Conservation (phyloP, 2,329 filamentous ascomycete genomes). For the Camillea tinctor region DNA sequence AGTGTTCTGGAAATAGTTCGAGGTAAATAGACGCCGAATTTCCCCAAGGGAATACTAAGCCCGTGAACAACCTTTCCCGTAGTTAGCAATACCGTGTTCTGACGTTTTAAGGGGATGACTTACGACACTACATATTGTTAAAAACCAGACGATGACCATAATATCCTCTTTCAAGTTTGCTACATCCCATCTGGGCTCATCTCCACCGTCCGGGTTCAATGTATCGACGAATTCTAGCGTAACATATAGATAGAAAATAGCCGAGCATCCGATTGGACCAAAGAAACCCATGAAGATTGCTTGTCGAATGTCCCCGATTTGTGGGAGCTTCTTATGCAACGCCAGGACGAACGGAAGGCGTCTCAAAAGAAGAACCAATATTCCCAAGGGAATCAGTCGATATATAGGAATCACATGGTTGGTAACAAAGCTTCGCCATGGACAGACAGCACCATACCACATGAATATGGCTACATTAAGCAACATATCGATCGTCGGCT, state of each 20-base stretch:
- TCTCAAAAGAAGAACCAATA: slow-evolving; percentile 74
- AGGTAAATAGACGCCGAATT: slow-evolving; percentile 62
- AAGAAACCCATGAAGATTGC: slow-evolving; percentile 91
- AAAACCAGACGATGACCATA: slow-evolving; percentile 79
- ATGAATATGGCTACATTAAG: slow-evolving; percentile 86
- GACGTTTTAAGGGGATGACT: slow-evolving; percentile 34
- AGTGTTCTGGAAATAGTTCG: slow-evolving; percentile 57
- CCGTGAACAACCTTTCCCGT: slow-evolving; percentile 69
- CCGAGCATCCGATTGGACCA: slow-evolving; percentile 86
- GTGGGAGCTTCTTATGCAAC: slow-evolving; percentile 72
- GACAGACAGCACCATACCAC: slow-evolving; percentile 85
- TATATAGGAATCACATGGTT: slow-evolving; percentile 72
- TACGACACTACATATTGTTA: slow-evolving; percentile 79
- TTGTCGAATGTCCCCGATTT: slow-evolving; percentile 72
- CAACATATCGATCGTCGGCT: slow-evolving; percentile 92
- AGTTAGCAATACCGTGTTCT: slow-evolving; percentile 1
- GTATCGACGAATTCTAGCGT: slow-evolving; percentile 69
- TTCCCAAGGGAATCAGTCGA: slow-evolving; percentile 69
- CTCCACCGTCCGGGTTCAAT: slow-evolving; percentile 52
- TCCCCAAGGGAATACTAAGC: slow-evolving; percentile 74
- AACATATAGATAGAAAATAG: slow-evolving; percentile 86
- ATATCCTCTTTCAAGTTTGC: slow-evolving; percentile 63
- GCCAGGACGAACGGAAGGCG: slow-evolving; percentile 74
- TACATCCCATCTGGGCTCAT: slow-evolving; percentile 63
- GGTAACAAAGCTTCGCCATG: slow-evolving; percentile 68